Evolutionary conservation across 257 asterid genomes (phyloP), one percentile per base, ranked within the genome.

Genomic region (Linaria vulgaris): DNA sequence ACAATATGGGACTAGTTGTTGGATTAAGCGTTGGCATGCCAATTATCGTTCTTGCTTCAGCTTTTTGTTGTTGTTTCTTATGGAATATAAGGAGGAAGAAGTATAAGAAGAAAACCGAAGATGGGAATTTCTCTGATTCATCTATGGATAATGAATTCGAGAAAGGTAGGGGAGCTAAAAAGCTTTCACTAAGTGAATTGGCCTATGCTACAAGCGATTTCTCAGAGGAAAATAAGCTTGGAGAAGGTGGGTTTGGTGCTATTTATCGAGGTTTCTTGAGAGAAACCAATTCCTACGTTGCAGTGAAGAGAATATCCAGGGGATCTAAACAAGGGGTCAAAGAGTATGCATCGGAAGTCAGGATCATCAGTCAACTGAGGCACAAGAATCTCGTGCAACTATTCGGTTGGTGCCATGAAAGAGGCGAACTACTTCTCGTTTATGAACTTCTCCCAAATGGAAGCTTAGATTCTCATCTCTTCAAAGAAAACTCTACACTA

Each of bases 311-410:
- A 39, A 70, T 79, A 0, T 77, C 91, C 0, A 79, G 37, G 0
- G 68, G 44, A 3, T 84, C 91, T 1, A 77, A 57, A 7, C 88
- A 84, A 64, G 86, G 91, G 48, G 20, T 65, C 5, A 81, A 77
- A 55, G 88, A 81, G 71, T 81, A 79, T 24, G 69, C 75, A 19
- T 74, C 91, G 1, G 91, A 84, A 72, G 85, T 84, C 52, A 81
- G 59, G 77, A 81, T 77, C 48, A 84, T 84, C 39, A 77, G 87
- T 13, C 60, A 51, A 39, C 56, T 84, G 30, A 67, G 83, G 45
- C 91, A 84, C 17, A 64, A 74, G 59, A 83, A 83, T 55, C 37
- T 80, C n/a, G 90, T 83, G 34, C 79, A 76, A 58, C 83, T 83
- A 6, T 46, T 78, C 1, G 90, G 90, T 1, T 83, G 90, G 90